Percentiles rank a stretch among this genome's conserved stretches.
These are phyloP conservation scores for Mychonastes homosphaera DNA, from an alignment of 139 green algal genomes.

Conservation along the genomic window DNA sequence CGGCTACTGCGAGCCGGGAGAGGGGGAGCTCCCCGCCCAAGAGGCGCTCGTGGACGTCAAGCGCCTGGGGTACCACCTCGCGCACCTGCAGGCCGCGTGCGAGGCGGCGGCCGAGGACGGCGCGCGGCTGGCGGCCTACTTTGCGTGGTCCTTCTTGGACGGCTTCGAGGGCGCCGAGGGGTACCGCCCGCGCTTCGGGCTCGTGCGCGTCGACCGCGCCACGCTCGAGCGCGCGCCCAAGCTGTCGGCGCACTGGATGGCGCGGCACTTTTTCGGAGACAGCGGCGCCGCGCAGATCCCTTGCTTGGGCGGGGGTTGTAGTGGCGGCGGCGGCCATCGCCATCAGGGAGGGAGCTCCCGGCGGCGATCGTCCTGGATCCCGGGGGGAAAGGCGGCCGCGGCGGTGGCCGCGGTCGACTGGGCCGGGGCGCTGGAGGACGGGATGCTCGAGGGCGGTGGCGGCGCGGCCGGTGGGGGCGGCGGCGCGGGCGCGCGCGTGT, in stretches of 20 bases:
- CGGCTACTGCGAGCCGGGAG: conserved; percentile 10
- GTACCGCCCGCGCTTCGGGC: conserved; percentile 31
- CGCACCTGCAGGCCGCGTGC: conserved; percentile 13
- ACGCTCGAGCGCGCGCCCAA: conserved; percentile 18
- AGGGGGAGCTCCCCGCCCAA: not conserved
- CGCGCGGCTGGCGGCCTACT: conserved; percentile 24
- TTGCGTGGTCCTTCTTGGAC: conserved; percentile 32
- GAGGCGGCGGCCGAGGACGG: conserved; percentile 7
- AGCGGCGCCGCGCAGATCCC: not conserved
- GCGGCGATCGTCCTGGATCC: too few relatives aligned
- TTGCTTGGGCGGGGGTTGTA: not conserved
- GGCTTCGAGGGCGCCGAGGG: conserved; percentile 32
- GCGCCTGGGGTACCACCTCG: conserved; percentile 23
- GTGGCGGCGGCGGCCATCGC: too few relatives aligned
- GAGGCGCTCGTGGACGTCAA: conserved; percentile 24
- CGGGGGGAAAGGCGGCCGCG: too few relatives aligned
- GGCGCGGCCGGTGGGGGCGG: too few relatives aligned
- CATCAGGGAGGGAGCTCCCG: too few relatives aligned
- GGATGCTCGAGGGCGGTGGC: too few relatives aligned
- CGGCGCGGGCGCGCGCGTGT: too few relatives aligned
- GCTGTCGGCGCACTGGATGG: conserved; percentile 21
- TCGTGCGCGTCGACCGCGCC: conserved; percentile 32
- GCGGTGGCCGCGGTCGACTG: too few relatives aligned
- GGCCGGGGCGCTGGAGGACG: too few relatives aligned
- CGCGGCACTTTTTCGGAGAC: conserved; percentile 21